Conservation (phyloP, 2,329 filamentous ascomycete species). For the Cytospora mali region DNA sequence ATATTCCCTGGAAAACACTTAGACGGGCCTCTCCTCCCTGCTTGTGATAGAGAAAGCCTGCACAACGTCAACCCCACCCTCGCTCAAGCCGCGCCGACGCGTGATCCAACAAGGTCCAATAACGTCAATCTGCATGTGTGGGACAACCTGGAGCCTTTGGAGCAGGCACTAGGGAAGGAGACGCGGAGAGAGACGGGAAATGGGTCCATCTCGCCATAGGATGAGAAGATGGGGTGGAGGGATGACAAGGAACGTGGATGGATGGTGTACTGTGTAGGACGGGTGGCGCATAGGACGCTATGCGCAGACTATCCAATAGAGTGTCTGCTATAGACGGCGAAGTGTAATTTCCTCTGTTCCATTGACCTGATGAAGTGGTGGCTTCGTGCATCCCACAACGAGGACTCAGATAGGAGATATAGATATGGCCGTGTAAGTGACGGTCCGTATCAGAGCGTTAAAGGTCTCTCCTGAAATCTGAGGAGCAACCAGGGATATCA, state of each 20-base stretch:
- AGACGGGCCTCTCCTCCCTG: slow-evolving; percentile 7
- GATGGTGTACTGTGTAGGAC: neutral
- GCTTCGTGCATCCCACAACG: neutral
- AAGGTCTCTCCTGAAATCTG: no score
- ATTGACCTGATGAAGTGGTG: neutral
- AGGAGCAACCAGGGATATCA: no score
- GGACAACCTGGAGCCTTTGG: slow-evolving; percentile 11
- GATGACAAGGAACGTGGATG: neutral
- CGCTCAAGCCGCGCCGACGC: slow-evolving; percentile 8
- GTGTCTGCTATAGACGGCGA: neutral
- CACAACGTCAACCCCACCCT: slow-evolving; percentile 19
- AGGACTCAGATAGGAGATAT: neutral
- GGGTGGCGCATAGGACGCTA: neutral
- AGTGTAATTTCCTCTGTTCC: neutral
- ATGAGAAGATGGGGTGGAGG: slow-evolving; percentile 12
- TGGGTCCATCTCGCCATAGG: slow-evolving; percentile 3
- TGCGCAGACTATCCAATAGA: neutral
- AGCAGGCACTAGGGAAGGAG: slow-evolving; percentile 5
- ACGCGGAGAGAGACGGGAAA: slow-evolving; percentile 13
- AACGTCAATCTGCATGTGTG: neutral
- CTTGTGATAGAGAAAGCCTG: slow-evolving; percentile 18
- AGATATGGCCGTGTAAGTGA: neutral
- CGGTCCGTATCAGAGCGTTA: neutral
- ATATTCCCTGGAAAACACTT: neutral
- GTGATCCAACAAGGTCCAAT: slow-evolving; percentile 17